Conservation (phyloP, 345 rosid species). For the Euclidium syriacum region DNA sequence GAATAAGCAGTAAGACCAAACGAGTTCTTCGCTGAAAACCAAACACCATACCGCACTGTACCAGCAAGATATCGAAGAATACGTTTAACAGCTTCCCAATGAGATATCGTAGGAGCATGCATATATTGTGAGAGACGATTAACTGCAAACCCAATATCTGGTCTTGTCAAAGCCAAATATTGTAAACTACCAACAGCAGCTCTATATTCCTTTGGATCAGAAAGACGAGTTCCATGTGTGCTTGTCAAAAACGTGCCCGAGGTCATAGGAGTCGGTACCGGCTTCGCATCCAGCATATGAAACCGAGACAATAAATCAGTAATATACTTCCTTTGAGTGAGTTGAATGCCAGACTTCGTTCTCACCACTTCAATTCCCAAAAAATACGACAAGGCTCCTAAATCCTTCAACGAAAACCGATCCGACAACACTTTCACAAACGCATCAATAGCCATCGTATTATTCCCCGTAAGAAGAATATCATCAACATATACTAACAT, state of each 20-base stretch:
- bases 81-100: background rate
- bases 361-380: background rate
- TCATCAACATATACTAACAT: conserved; percentile 3
- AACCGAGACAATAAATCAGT: background rate
- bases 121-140: background rate
- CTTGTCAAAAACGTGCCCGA: background rate
- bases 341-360: background rate
- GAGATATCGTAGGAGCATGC: background rate
- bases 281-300: background rate
- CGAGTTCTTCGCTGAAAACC: background rate
- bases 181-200: background rate
- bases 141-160: background rate
- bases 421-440: background rate
- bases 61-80: background rate
- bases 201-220: background rate
- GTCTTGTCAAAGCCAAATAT: background rate
- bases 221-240: background rate
- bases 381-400: background rate
- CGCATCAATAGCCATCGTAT: background rate
- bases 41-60: background rate
- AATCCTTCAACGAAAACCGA: background rate
- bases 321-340: background rate
- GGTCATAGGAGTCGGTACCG: background rate
- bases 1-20: background rate
- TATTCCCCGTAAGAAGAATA: background rate